Base-by-base conservation (phyloP, 495 filamentous ascomycete genomes). In the Filosporella fistucella region DNA sequence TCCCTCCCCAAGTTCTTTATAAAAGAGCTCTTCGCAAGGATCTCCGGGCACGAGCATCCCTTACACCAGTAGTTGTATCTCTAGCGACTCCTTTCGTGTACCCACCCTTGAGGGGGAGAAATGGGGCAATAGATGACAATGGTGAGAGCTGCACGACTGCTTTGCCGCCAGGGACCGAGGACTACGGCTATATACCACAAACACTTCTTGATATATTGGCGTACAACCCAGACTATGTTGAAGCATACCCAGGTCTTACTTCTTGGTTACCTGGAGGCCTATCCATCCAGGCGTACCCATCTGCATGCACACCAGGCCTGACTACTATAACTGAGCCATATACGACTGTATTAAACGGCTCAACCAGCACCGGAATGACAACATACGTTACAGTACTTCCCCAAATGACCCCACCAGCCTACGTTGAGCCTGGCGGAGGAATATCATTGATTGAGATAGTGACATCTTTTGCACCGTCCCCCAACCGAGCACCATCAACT, bases 181-280 rank as follows among this genome's bases (percentile, higher is more conserved):
- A 36, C 35, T 53, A 35, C 14, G 50, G 50, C 8, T 47, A 29
- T 20, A 37, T 53, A 37, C 50, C 50, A 20, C 50, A 53, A 42
- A 40, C 35, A 1, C n/a, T 53, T 5, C 25, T 53, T 22, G 35
- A 47, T 22, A 36, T 23, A 18, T 17, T 53, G 5, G 12, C 42
- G 0, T 2, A 5, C 1, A 23, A 28, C 8, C 26, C 29, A 28
- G 9, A 36, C 3, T 42, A 35, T 13, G 14, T 26, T 14, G 7
- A 16, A 2, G 25, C 47, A 22, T 44, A 40, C 21, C 35, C 50
- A 2, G 50, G 43, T 4, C 9, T 53, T 21, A 17, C 12, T 4
- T 6, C 43, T 6, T 53, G 44, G 21, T 29, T 47, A 30, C 28
- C 37, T 25, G 50, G 25, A 17, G 49, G 49, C 12, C 49, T 42